Evolutionary conservation across 495 filamentous ascomycete species (phyloP).

Genomic region (Massariosphaeria phaeospora): DNA sequence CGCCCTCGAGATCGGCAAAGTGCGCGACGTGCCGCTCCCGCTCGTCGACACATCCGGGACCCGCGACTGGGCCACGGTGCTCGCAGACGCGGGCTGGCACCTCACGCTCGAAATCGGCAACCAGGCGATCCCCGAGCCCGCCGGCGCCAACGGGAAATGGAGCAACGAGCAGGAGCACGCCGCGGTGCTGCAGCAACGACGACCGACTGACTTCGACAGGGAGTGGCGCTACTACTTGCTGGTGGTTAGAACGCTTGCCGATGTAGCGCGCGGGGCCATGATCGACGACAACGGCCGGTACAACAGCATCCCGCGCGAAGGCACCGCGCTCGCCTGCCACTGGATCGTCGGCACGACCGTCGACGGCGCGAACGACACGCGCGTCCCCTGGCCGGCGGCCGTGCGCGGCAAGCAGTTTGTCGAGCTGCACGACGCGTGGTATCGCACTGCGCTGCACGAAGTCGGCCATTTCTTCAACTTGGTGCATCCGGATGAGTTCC

Average conservation of each 20-base stretch:
- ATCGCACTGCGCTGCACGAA: conserved; percentile 12
- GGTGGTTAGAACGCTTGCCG: background rate
- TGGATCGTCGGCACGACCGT: conserved; percentile 11
- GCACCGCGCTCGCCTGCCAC: background rate
- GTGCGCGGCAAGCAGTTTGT: conserved; percentile 16
- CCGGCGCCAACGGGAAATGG: conserved; percentile 1
- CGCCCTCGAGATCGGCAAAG: conserved; percentile 5
- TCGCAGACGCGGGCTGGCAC: conserved; percentile 2
- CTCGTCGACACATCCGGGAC: conserved; percentile 1
- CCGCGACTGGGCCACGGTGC: conserved; percentile 6
- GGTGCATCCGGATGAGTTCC: conserved; percentile 5
- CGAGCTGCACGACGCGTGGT: conserved; percentile 5
- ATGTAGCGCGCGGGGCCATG: conserved; percentile 8
- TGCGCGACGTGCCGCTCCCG: conserved; percentile 1
- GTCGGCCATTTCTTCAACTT: conserved; percentile 20
- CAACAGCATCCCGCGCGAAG: conserved; percentile 15
- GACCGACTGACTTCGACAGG: conserved; percentile 11
- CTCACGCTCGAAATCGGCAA: conserved; percentile 3
- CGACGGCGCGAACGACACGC: conserved; percentile 1
- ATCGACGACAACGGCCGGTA: conserved; percentile 1
- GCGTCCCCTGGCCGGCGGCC: background rate
- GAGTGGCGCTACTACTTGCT: conserved; percentile 14
- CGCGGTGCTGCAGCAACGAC: conserved; percentile 5
- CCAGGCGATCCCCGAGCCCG: conserved; percentile 8
- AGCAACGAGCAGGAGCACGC: conserved; percentile 9